Percentiles rank a stretch among this genome's conserved stretches.
phyloP scores from a whole-genome alignment of 176 grass and related monocot species.

The Lolium rigidum region DNA sequence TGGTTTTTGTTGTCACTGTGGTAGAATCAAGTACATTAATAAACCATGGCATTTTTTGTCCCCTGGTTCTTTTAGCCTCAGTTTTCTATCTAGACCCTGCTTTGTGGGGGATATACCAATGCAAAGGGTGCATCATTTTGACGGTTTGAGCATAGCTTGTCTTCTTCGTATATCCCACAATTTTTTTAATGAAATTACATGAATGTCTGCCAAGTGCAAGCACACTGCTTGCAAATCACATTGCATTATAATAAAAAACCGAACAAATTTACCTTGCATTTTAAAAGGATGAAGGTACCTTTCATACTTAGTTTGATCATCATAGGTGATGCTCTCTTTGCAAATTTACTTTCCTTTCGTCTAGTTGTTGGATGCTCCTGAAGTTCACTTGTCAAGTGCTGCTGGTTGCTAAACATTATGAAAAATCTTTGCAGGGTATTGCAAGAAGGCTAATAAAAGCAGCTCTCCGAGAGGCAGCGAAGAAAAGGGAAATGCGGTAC shows the following conservation, averaged over 20 bases:
- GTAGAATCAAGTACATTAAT: neutral
- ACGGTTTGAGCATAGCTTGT: neutral
- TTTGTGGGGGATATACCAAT: neutral
- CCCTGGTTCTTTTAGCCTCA: neutral
- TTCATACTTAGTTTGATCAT: slow-evolving; percentile 8
- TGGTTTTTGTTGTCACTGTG: neutral
- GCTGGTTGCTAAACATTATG: slow-evolving; percentile 16
- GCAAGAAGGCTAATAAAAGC: slow-evolving; percentile 48
- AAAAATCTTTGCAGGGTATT: slow-evolving; percentile 46
- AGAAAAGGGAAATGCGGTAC: slow-evolving; percentile 56
- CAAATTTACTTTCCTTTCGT: neutral
- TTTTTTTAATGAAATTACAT: neutral
- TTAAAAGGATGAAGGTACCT: neutral
- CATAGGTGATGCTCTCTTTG: neutral
- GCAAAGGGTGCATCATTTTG: neutral
- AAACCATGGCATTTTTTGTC: neutral
- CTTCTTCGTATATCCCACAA: neutral
- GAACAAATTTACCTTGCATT: neutral
- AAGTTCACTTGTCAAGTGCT: neutral
- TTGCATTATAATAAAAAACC: neutral
- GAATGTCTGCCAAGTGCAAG: neutral
- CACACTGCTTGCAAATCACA: neutral
- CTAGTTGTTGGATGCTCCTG: neutral
- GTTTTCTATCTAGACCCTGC: neutral
- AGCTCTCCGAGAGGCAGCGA: slow-evolving; percentile 42